Conservation (phyloP, 1,139 yeast genomes). For the Saccharomyces hybrid region DNA sequence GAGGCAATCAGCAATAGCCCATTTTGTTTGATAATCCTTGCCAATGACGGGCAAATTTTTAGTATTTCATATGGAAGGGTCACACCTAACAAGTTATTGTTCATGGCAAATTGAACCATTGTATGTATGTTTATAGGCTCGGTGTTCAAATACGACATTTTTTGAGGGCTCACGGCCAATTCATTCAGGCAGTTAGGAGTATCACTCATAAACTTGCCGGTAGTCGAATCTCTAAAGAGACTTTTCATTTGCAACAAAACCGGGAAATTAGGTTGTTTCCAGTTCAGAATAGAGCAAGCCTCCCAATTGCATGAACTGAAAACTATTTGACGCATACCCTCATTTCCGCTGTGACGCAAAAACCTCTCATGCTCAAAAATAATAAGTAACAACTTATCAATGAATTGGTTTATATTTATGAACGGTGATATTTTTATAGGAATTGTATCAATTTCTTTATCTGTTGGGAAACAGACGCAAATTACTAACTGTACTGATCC, state of each 20-base stretch:
- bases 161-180: slow-evolving; percentile 17
- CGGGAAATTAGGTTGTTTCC: slow-evolving; percentile 98
- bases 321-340: slow-evolving; percentile 50
- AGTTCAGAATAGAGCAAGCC: slow-evolving; percentile 84
- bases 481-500: slow-evolving; percentile 61
- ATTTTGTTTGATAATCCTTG: slow-evolving; percentile 66
- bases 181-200: slow-evolving; percentile 27
- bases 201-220: slow-evolving; percentile 35
- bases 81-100: slow-evolving; percentile 78
- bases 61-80: slow-evolving; percentile 68
- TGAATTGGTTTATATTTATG: slow-evolving; percentile 57
- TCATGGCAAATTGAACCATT: slow-evolving; percentile 65
- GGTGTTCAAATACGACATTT: slow-evolving; percentile 33
- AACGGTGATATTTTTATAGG: slow-evolving; percentile 45
- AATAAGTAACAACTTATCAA: slow-evolving; percentile 63
- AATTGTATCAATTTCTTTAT: slow-evolving; percentile 47
- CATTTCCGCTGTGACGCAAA: slow-evolving; percentile 34
- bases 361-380: slow-evolving; percentile 73
- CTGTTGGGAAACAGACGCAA: slow-evolving; percentile 77
- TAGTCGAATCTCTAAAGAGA: slow-evolving; percentile 32
- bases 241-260: slow-evolving; percentile 81
- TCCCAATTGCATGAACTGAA: slow-evolving; percentile 82
- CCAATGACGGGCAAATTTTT: slow-evolving; percentile 65
- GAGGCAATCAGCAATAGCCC: slow-evolving; percentile 72
- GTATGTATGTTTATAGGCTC: slow-evolving; percentile 51